Base-by-base conservation (phyloP, 202 grass and related monocot genomes). In the Carex sylvatica region DNA sequence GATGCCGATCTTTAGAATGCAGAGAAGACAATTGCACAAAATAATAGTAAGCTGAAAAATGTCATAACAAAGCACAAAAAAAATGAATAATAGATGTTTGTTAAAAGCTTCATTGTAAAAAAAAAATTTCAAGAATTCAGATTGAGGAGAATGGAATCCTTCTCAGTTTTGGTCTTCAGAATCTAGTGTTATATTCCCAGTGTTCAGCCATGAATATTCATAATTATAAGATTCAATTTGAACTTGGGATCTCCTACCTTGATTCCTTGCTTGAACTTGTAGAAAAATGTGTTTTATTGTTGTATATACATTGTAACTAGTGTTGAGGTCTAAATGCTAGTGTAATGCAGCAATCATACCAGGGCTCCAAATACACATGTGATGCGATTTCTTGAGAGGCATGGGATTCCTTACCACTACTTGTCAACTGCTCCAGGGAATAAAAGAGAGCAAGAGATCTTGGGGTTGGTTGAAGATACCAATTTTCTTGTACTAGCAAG, bases 401-500 rank as follows among this genome's bases (percentile, higher is more conserved):
- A 98, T 80, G 84, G 78, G 49, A 95, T 95, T 83, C 95, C 90
- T 74, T 95, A 95, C 68, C 82, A 98, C 84, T 91, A 93, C 86
- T 86, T 98, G 80, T 91, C 92, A 0, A 98, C 87, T 18, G 80
- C 84, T 63, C 15, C 84, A 16, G 91, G 77, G 46, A 93, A 95
- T 87, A 93, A 93, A 90, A 84, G 87, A 51, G 95, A 98, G 76
- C 67, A 91, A 78, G 92, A 94, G 33, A 98, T 98, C 60, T 62
- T 98, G 42, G 84, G 88, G 35, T 87, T 98, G 86, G 83, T 93
- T 87, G 61, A 91, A 63, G 75, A 80, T 65, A 95, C 95, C 28
- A 86, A 98, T 93, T 98, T 98, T 91, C 82, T 88, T 19, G 91
- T 98, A 18, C 86, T 98, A 40, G 95, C 95, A 78, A 98, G 92